Conservation (phyloP, 2,329 filamentous ascomycete species). For the Monilinia polystroma region DNA sequence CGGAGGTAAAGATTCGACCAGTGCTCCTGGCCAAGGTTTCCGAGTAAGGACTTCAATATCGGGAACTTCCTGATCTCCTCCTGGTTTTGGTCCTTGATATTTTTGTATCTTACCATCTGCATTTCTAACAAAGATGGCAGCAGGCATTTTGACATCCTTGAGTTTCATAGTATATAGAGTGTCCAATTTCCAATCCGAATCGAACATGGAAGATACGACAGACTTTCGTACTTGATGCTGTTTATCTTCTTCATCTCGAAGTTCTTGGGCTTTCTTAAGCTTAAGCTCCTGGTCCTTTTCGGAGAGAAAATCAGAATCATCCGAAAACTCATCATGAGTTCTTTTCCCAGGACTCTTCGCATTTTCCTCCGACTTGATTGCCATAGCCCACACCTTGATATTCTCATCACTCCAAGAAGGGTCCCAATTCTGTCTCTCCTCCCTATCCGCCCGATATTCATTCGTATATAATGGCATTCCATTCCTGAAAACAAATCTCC, state of each 20-base stretch:
- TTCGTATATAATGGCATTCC: slow-evolving; percentile 70
- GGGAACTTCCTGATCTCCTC: slow-evolving; percentile 49
- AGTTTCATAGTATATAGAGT: slow-evolving; percentile 65
- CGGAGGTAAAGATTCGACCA: slow-evolving; percentile 63
- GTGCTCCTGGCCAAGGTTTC: slow-evolving; percentile 74
- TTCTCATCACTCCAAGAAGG: slow-evolving; percentile 76
- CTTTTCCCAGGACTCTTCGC: slow-evolving; percentile 45
- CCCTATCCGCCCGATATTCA: slow-evolving; percentile 53
- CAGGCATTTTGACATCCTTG: slow-evolving; percentile 64
- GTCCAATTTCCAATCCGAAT: slow-evolving; percentile 73
- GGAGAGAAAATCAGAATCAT: slow-evolving; percentile 29
- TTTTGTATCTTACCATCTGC: slow-evolving; percentile 62
- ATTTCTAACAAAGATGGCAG: slow-evolving; percentile 68
- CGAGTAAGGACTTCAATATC: slow-evolving; percentile 71
- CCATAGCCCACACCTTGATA: slow-evolving; percentile 82
- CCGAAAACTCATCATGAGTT: slow-evolving; percentile 50
- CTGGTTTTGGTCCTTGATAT: slow-evolving; percentile 68
- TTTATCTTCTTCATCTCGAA: slow-evolving; percentile 42
- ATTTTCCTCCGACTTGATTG: slow-evolving; percentile 46
- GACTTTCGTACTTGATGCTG: slow-evolving; percentile 55
- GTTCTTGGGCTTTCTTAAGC: slow-evolving; percentile 21
- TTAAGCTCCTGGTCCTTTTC: slow-evolving; percentile 27
- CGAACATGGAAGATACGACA: slow-evolving; percentile 75
- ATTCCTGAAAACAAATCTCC: slow-evolving; percentile 83
- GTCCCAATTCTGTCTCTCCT: slow-evolving; percentile 40